A percentile compares a stretch with the other conserved stretches of the same genome.
Evolutionary conservation across 306 rosid species (phyloP).

Genomic region (Fragaria nilgerrensis): DNA sequence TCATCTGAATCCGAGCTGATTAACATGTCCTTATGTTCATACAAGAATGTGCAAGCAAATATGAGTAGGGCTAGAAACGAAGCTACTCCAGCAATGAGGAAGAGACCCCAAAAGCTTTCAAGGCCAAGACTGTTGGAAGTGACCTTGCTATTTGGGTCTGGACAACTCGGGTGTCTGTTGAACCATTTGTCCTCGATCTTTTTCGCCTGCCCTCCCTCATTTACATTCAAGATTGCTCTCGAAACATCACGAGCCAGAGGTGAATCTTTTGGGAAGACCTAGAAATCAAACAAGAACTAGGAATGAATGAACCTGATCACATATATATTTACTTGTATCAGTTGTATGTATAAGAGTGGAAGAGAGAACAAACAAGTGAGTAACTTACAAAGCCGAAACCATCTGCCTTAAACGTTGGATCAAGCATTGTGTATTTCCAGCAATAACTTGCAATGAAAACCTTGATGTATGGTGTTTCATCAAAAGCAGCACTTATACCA

Average conservation of each 20-base stretch:
- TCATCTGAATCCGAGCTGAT: neutral
- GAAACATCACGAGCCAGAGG: conserved; percentile 1
- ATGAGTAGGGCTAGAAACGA: neutral
- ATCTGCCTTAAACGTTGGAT: neutral
- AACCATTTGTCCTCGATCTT: neutral
- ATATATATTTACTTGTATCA: neutral
- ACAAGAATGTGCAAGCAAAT: neutral
- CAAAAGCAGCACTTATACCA: conserved; percentile 3
- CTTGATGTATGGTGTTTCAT: neutral
- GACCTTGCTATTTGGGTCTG: neutral
- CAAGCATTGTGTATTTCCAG: neutral
- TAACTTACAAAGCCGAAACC: conserved; percentile 1
- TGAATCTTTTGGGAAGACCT: neutral
- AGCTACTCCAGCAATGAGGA: conserved; percentile 3
- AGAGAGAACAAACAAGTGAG: neutral
- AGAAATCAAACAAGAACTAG: neutral
- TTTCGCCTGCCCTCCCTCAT: neutral
- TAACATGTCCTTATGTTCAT: neutral
- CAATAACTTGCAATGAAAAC: neutral
- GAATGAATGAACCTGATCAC: neutral
- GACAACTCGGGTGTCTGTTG: neutral
- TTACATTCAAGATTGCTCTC: conserved; percentile 2
- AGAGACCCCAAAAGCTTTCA: neutral
- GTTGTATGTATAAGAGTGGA: neutral
- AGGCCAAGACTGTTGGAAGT: neutral